Percentiles rank a stretch among this genome's conserved stretches.
Conservation (phyloP, 352 stramenopile genomes). For the Blastocystis sp. region DNA sequence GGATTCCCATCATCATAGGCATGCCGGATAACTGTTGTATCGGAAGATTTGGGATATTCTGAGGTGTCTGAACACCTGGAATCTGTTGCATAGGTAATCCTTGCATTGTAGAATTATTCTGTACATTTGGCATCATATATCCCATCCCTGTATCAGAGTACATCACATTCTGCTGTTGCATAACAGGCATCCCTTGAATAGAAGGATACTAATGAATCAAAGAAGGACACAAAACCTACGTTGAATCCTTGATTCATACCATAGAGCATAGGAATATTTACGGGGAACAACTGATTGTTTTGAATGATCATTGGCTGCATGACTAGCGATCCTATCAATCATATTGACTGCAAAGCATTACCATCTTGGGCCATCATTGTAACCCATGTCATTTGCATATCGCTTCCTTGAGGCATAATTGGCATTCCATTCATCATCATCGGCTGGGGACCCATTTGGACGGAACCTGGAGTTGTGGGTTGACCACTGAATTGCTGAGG, state of each 20-base stretch:
- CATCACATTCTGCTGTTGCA: not conserved
- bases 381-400: constrained; percentile 13
- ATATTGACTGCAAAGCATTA: not conserved
- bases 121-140: not conserved
- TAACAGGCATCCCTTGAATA: not conserved
- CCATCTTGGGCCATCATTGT: not conserved
- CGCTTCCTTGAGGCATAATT: not conserved
- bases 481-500: not conserved
- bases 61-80: not conserved
- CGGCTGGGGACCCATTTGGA: not conserved
- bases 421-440: constrained; percentile 48
- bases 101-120: not conserved
- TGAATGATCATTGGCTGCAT: constrained; percentile 28
- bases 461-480: not conserved
- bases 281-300: not conserved
- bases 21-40: not conserved
- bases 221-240: not conserved
- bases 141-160: not conserved
- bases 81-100: not conserved
- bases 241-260: constrained; percentile 2
- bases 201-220: not conserved
- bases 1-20: not conserved
- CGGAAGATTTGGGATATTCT: not conserved
- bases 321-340: not conserved
- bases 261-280: not conserved